A percentile compares a stretch with the other conserved stretches of the same genome.
phyloP scores from a whole-genome alignment of 1,284 basidiomycete species.

The Cryptococcus amylolentus region DNA sequence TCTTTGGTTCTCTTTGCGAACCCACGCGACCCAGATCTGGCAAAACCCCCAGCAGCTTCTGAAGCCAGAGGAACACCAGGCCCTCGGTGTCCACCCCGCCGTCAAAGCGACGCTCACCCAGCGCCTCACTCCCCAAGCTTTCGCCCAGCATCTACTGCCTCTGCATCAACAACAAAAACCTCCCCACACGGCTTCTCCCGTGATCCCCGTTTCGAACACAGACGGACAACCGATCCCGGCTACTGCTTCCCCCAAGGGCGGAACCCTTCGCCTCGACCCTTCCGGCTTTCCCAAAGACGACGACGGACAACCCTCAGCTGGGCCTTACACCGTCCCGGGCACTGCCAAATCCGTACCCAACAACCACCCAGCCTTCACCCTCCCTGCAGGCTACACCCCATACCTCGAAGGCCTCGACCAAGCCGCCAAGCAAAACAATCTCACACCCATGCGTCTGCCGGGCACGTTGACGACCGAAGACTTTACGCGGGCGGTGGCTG shows the following conservation, averaged over 20 bases:
- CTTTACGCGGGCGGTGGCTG: conserved; percentile 83
- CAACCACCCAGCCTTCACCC: conserved; percentile 15
- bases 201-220: neutral
- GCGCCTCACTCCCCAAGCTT: conserved; percentile 56
- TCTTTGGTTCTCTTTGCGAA: conserved; percentile 97
- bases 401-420: conserved; percentile 64
- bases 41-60: conserved; percentile 89
- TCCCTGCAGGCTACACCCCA: conserved; percentile 56
- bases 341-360: neutral
- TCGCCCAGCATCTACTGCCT: conserved; percentile 46
- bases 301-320: neutral
- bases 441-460: conserved; percentile 61
- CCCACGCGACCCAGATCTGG: conserved; percentile 99
- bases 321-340: neutral
- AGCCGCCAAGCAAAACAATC: conserved; percentile 18
- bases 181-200: neutral
- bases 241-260: neutral
- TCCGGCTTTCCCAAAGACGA: neutral
- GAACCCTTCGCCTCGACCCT: neutral
- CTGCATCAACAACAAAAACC: conserved; percentile 32
- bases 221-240: neutral
- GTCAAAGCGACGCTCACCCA: conserved; percentile 73
- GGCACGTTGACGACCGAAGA: conserved; percentile 74
- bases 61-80: conserved; percentile 59
- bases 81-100: conserved; percentile 45